These are phyloP conservation scores for Chlamydomonas incerta DNA, from an alignment of 139 green algal species.

Conservation along the genomic window DNA sequence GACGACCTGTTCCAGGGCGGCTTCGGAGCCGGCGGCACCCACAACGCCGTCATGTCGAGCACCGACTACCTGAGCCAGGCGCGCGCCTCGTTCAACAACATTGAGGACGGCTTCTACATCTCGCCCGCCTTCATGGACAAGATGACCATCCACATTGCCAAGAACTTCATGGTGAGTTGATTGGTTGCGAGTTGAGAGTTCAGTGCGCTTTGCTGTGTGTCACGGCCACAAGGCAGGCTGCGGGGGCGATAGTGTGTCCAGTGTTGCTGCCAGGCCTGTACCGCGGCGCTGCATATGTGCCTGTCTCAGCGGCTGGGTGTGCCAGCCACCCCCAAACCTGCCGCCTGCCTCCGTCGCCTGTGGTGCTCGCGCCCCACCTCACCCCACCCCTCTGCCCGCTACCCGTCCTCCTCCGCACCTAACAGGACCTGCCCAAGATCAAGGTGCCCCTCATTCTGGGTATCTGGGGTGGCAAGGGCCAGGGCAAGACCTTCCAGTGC, in stretches of 20 bases:
- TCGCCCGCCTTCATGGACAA: constrained; percentile 98
- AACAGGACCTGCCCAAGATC: constrained; percentile 85
- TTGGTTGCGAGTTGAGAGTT: too few relatives aligned
- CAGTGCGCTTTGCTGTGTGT: too few relatives aligned
- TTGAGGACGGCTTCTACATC: constrained; percentile 98
- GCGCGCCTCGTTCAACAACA: constrained; percentile 82
- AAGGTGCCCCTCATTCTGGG: constrained; percentile 98
- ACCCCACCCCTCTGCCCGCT: too few relatives aligned
- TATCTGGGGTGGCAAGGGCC: constrained; percentile 99
- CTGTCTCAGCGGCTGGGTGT: too few relatives aligned
- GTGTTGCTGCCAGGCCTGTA: too few relatives aligned
- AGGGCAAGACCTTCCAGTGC: constrained; percentile 97
- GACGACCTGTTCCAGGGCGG: constrained; percentile 92
- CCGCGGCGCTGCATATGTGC: too few relatives aligned
- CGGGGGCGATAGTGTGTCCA: too few relatives aligned
- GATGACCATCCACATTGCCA: constrained; percentile 95
- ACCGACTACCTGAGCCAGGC: constrained; percentile 91
- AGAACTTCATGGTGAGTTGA: constrained; percentile 96
- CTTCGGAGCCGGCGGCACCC: constrained; percentile 80
- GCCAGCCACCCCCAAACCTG: too few relatives aligned
- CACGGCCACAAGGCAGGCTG: too few relatives aligned
- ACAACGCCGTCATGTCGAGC: constrained; percentile 91
- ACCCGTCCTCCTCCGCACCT: neutral
- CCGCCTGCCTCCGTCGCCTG: too few relatives aligned
- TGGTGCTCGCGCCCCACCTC: too few relatives aligned